Base-by-base conservation (phyloP, 179 eudicot species). In the Vitellaria paradoxa region DNA sequence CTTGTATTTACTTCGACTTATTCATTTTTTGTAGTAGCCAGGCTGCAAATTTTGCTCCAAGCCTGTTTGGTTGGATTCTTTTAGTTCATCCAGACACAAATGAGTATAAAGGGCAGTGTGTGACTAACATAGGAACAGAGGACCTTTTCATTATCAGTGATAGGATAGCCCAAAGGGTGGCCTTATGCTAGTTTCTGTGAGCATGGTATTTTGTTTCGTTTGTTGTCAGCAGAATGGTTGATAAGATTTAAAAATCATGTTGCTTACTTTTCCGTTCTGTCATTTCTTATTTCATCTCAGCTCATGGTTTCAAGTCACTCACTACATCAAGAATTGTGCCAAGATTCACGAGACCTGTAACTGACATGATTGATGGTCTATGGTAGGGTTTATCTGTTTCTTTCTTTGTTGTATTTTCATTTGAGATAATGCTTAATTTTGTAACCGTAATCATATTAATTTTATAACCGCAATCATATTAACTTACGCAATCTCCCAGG, bases 271-370 rank as follows among this genome's bases (percentile, higher is more conserved):
- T 77, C 30, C 45, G 20, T 68, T 70, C 42, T 78, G 21, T 57
- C 68, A 13, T 50, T 61, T 47, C 53, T 30, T 30, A 30, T 30
- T 1, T 79, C 49, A 74, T 62, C 74, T 79, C 92, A 96, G 99
- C 97, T 79, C 99, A 96, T 82, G 99, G 99, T 77, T 96, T 96
- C 86, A 96, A 92, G 90, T 96, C 99, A 49, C 94, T 96, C 71
- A 87, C 99, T 55, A 89, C 93, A 12, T 96, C 97, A 62, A 87
- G 86, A 74, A 76, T 93, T 68, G 89, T 96, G 78, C 99, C 99
- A 11, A 90, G 89, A 80, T 90, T 96, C 85, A 87, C 98, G 67
- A 90, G 99, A 87, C 99, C 99, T 37, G 84, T 90, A 18, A 86
- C 94, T 20, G 92, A 96, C 87, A 81, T 89, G 88, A 80, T 96